Evolutionary conservation across 2,329 filamentous ascomycete genomes (phyloP).

Genomic region (Microthyrium microscopicum): DNA sequence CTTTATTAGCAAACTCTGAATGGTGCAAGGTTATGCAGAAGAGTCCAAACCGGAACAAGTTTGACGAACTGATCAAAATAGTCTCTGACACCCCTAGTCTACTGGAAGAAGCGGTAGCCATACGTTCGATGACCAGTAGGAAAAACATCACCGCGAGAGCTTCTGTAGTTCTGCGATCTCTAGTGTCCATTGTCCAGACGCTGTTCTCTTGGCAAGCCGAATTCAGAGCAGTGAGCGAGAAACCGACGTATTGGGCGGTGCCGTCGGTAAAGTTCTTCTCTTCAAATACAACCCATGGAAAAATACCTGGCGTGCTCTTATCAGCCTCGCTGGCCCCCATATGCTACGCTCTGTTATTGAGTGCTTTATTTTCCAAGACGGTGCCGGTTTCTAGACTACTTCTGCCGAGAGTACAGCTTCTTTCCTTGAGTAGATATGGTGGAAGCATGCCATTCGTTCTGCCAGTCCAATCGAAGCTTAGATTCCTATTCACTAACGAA

Average conservation of each 20-base stretch:
- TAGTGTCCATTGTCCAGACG: not conserved
- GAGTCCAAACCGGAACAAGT: not conserved
- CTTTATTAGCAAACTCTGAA: not conserved
- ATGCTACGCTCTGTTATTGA: too few relatives aligned
- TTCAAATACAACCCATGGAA: too few relatives aligned
- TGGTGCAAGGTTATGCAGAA: not conserved
- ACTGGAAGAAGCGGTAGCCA: not conserved
- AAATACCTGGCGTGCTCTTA: too few relatives aligned
- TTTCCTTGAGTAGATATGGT: too few relatives aligned
- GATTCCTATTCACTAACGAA: too few relatives aligned
- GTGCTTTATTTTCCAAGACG: too few relatives aligned
- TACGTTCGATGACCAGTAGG: not conserved
- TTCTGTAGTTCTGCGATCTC: not conserved
- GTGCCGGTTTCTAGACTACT: too few relatives aligned
- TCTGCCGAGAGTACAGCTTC: too few relatives aligned
- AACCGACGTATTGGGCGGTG: constrained; percentile 1
- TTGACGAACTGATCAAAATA: constrained; percentile 4
- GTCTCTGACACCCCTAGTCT: not conserved
- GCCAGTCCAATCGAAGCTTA: too few relatives aligned
- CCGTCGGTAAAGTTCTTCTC: too few relatives aligned
- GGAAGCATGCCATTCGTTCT: too few relatives aligned
- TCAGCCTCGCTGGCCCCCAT: too few relatives aligned
- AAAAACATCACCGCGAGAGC: not conserved
- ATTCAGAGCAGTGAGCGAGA: not conserved
- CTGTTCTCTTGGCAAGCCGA: constrained; percentile 1